These are phyloP conservation scores for Curvularia spicifera DNA, from an alignment of 2,329 filamentous ascomycete species.

Conservation along the genomic window DNA sequence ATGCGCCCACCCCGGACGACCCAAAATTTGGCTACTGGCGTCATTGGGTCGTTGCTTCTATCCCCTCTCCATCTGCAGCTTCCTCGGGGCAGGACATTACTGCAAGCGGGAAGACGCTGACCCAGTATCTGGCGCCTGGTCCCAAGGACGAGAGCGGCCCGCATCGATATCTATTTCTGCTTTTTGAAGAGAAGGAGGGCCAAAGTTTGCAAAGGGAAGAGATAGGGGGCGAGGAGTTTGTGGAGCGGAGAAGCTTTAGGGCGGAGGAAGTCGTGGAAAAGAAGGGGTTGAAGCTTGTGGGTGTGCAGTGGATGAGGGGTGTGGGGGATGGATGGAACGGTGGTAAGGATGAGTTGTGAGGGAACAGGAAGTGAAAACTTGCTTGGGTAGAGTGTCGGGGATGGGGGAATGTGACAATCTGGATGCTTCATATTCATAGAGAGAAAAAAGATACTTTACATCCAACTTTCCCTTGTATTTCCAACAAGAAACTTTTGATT, in stretches of 20 bases:
- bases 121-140: constrained; percentile 43
- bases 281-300: constrained; percentile 40
- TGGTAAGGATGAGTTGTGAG: constrained; percentile 23
- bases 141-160: constrained; percentile 46
- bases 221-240: constrained; percentile 48
- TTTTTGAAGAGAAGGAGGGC: constrained; percentile 37
- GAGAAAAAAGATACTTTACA: background rate
- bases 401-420: too few species aligned
- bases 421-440: too few species aligned
- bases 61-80: constrained; percentile 14
- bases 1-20: constrained; percentile 62
- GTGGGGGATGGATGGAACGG: constrained; percentile 47
- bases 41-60: constrained; percentile 57
- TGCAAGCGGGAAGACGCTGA: constrained; percentile 33
- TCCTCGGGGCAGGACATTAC: constrained; percentile 13
- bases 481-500: background rate
- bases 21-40: constrained; percentile 64
- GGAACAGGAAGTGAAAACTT: background rate
- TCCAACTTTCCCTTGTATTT: background rate
- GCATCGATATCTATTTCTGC: constrained; percentile 45
- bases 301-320: constrained; percentile 48
- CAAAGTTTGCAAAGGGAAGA: constrained; percentile 33
- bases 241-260: constrained; percentile 40
- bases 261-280: constrained; percentile 33
- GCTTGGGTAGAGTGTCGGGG: background rate